A percentile compares a stretch with the other conserved stretches of the same genome.
phyloP scores from a whole-genome alignment of 148 eudicot genomes.

The Amaranthus hypochondriacus region DNA sequence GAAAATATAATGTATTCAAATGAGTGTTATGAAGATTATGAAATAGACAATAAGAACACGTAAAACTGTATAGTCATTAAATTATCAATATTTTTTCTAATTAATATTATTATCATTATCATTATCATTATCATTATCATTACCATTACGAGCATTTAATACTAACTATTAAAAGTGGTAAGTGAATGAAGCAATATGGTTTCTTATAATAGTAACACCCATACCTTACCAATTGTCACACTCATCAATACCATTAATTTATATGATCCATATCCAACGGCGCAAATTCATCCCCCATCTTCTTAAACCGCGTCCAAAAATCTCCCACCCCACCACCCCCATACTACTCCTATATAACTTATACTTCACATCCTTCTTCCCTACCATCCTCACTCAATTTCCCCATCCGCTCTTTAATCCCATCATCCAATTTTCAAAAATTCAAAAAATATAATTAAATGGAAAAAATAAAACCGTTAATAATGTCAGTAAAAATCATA shows the following conservation, averaged over 20 bases:
- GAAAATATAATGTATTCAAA: too few relatives aligned
- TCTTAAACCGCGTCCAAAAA: conserved; percentile 9
- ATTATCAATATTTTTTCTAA: too few relatives aligned
- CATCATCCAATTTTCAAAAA: neutral
- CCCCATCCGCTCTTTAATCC: neutral
- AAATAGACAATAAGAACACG: too few relatives aligned
- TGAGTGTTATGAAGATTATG: too few relatives aligned
- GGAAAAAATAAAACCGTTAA: conserved; percentile 3
- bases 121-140: too few relatives aligned
- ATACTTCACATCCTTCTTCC: neutral
- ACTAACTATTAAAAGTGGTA: too few relatives aligned
- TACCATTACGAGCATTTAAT: too few relatives aligned
- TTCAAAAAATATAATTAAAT: too few relatives aligned
- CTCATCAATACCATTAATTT: too few relatives aligned
- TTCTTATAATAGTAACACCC: neutral
- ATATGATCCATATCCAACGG: conserved; percentile 27
- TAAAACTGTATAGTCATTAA: too few relatives aligned
- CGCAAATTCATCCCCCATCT: neutral
- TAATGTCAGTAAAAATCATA: conserved; percentile 37
- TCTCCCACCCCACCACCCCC: neutral
- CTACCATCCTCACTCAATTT: neutral
- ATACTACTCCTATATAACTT: conserved; percentile 7
- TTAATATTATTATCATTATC: too few relatives aligned
- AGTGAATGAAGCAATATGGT: too few relatives aligned
- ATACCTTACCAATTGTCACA: neutral